Evolutionary conservation across 2,329 filamentous ascomycete species (phyloP).

Genomic region (Xylaria sp.): DNA sequence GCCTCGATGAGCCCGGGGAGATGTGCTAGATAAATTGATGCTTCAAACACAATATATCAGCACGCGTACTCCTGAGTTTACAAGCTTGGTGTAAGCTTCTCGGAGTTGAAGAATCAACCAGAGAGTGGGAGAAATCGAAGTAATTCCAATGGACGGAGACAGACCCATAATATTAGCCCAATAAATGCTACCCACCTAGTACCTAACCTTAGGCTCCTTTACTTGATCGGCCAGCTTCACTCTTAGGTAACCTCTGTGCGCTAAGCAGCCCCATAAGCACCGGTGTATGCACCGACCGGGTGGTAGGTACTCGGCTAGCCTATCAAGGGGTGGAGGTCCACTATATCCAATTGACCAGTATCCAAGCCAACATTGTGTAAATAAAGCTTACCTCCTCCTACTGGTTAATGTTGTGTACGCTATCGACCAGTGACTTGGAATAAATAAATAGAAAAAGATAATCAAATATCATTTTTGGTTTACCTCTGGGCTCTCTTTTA

Average conservation of each 20-base stretch:
- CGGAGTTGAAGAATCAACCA: background rate
- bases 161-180: constrained; percentile 8
- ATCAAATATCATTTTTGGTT: background rate
- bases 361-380: background rate
- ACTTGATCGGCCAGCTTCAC: constrained; percentile 11
- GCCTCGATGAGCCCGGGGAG: background rate
- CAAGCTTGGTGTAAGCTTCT: constrained; percentile 1
- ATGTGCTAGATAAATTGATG: background rate
- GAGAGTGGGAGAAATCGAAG: constrained; percentile 1
- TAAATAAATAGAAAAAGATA: background rate
- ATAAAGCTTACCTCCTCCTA: too few species aligned
- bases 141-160: background rate
- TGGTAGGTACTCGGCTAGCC: too few species aligned
- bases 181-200: background rate
- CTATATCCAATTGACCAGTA: background rate
- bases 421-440: too few species aligned
- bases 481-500: background rate
- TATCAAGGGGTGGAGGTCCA: too few species aligned
- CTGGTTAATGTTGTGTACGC: too few species aligned
- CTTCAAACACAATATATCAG: constrained; percentile 4
- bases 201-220: background rate
- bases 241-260: too few species aligned
- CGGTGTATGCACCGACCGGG: background rate
- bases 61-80: constrained; percentile 1
- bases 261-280: background rate